Evolutionary conservation across 2,329 filamentous ascomycete species (phyloP).

Genomic region (Arthrobotrys sinensis): DNA sequence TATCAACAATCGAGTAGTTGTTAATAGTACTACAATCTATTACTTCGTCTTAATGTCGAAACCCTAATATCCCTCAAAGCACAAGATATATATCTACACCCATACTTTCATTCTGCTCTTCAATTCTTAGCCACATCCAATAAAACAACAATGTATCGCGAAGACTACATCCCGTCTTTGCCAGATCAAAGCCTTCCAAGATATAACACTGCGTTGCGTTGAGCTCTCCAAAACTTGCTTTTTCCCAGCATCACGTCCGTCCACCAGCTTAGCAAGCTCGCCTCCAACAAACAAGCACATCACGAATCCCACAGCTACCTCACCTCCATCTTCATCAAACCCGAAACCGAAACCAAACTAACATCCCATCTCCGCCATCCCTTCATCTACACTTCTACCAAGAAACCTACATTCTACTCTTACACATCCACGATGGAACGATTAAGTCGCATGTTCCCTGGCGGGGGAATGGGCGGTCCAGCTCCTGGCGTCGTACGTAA

Average conservation of each 20-base stretch:
- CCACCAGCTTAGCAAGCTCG: slow-evolving; percentile 42
- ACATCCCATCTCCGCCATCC: slow-evolving; percentile 62
- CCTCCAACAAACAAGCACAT: slow-evolving; percentile 16
- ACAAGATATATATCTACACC: too few relatives aligned
- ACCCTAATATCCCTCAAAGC: too few relatives aligned
- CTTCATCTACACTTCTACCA: slow-evolving; percentile 48
- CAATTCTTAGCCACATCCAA: not conserved
- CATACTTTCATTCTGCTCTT: too few relatives aligned
- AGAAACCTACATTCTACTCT: slow-evolving; percentile 24
- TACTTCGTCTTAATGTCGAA: too few relatives aligned
- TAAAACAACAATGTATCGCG: not conserved
- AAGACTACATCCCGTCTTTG: too few relatives aligned
- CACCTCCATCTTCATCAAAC: not conserved
- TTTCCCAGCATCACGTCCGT: slow-evolving; percentile 45
- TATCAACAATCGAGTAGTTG: too few relatives aligned
- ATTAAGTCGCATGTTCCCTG: slow-evolving; percentile 87
- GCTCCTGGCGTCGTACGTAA: slow-evolving; percentile 75
- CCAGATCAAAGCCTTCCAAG: too few relatives aligned
- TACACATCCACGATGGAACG: slow-evolving; percentile 79
- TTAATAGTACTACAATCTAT: too few relatives aligned
- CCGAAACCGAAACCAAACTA: slow-evolving; percentile 3
- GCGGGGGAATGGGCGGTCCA: slow-evolving; percentile 76
- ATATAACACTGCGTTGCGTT: slow-evolving; percentile 37
- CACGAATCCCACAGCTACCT: not conserved
- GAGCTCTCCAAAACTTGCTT: slow-evolving; percentile 31